These are phyloP conservation scores for Byssochlamys sp. DNA, from an alignment of 2,329 filamentous ascomycete species.

Conservation along the genomic window DNA sequence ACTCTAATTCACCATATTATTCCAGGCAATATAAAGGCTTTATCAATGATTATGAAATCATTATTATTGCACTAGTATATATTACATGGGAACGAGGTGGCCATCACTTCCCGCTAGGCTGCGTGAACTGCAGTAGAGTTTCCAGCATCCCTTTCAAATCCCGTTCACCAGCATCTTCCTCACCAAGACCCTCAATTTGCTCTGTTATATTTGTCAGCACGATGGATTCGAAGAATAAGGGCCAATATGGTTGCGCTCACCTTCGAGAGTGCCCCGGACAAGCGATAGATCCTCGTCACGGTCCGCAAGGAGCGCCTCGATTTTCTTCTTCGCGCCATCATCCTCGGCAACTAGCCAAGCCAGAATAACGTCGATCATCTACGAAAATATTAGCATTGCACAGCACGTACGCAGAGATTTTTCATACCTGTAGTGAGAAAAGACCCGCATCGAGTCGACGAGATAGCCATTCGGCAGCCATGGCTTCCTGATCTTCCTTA, in stretches of 20 bases:
- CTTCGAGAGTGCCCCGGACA: conserved; percentile 59
- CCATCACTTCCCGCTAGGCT: not conserved
- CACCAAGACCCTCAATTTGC: conserved; percentile 52
- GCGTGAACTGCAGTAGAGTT: conserved; percentile 42
- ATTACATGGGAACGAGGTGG: not conserved
- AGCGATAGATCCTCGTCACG: conserved; percentile 56
- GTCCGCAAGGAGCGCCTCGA: conserved; percentile 56
- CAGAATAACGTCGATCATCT: conserved; percentile 68
- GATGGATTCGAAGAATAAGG: not conserved
- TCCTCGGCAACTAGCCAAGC: conserved; percentile 92
- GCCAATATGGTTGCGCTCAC: conserved; percentile 22
- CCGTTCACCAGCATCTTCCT: conserved; percentile 45
- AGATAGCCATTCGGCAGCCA: conserved; percentile 63
- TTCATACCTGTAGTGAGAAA: conserved; percentile 61
- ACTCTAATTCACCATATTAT: no score
- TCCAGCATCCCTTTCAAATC: conserved; percentile 56
- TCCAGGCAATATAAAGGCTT: no score
- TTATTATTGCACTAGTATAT: not conserved
- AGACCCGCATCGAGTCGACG: conserved; percentile 72
- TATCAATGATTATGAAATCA: no score
- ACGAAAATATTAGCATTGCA: conserved; percentile 3
- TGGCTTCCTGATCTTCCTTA: conserved; percentile 51
- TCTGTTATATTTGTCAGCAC: conserved; percentile 31
- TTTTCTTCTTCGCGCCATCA: conserved; percentile 57
- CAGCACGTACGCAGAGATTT: conserved; percentile 4